Conservation (phyloP, 2,329 filamentous ascomycete species). For the Polychaeton citri region DNA sequence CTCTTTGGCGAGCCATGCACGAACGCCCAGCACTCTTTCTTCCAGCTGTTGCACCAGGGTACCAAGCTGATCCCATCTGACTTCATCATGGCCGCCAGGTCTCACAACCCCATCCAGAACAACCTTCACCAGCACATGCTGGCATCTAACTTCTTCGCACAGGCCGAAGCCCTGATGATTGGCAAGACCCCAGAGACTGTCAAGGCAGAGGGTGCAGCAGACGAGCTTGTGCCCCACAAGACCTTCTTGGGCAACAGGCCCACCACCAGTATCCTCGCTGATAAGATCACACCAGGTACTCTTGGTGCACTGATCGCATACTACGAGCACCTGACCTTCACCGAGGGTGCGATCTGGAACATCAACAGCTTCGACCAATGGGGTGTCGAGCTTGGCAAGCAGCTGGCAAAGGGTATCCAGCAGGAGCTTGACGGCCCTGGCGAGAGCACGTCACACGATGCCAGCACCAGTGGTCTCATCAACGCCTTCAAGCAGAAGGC, state of each 20-base stretch:
- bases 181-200: constrained; percentile 75
- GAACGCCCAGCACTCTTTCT: constrained; percentile 99
- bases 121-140: constrained; percentile 96
- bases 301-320: constrained; percentile 93
- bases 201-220: constrained; percentile 58
- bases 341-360: constrained; percentile 95
- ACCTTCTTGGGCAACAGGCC: constrained; percentile 96
- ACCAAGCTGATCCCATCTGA: constrained; percentile 98
- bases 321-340: constrained; percentile 98
- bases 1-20: constrained; percentile 97
- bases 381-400: constrained; percentile 97
- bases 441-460: constrained; percentile 62
- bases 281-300: constrained; percentile 85
- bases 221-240: constrained; percentile 87
- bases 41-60: constrained; percentile 97
- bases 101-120: constrained; percentile 85
- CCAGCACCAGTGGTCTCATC: constrained; percentile 78
- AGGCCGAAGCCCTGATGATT: constrained; percentile 77
- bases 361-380: constrained; percentile 99
- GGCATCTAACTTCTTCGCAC: constrained; percentile 81
- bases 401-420: constrained; percentile 58
- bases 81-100: constrained; percentile 92
- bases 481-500: constrained; percentile 79
- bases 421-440: constrained; percentile 70
- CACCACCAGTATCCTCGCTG: constrained; percentile 86